Conservation (phyloP, 768 basidiomycete species). For the Kwoniella dejecticola region DNA sequence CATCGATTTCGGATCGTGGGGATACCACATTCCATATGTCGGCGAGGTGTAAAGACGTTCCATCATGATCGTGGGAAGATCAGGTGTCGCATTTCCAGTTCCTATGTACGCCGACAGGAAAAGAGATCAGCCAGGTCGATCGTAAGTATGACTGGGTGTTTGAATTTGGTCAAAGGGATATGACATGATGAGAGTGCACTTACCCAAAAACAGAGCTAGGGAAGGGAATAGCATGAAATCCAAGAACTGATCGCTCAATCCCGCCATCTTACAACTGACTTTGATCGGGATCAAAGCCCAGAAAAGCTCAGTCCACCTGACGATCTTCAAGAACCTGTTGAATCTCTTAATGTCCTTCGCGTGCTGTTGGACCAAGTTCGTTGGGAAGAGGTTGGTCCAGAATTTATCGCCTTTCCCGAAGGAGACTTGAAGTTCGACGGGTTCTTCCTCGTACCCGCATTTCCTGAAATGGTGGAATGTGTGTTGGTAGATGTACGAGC, state of each 20-base stretch:
- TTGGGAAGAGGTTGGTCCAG: constrained; percentile 60
- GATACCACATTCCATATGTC: constrained; percentile 59
- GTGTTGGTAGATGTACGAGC: constrained; percentile 51
- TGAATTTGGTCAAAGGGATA: neutral
- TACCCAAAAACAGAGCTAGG: constrained; percentile 54
- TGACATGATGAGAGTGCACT: neutral
- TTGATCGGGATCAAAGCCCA: constrained; percentile 59
- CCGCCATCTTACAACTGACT: constrained; percentile 57
- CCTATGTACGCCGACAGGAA: constrained; percentile 23
- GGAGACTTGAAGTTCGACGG: constrained; percentile 58
- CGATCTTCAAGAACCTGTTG: constrained; percentile 54
- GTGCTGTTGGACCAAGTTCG: constrained; percentile 56
- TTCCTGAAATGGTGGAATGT: constrained; percentile 57
- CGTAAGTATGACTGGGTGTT: neutral
- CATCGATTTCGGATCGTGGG: constrained; percentile 54
- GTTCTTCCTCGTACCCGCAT: constrained; percentile 54
- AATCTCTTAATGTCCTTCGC: constrained; percentile 57
- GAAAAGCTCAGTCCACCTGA: constrained; percentile 56
- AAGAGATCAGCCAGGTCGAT: neutral
- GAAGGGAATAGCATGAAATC: constrained; percentile 56
- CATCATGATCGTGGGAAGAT: constrained; percentile 58
- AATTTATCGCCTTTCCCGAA: constrained; percentile 60
- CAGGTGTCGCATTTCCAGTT: constrained; percentile 58
- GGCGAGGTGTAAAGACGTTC: constrained; percentile 59
- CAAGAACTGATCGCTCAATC: constrained; percentile 57